Percentiles rank a stretch among this genome's conserved stretches.
Evolutionary conservation across 1,284 basidiomycete genomes (phyloP).

Genomic region (Microbotryum scabiosae): DNA sequence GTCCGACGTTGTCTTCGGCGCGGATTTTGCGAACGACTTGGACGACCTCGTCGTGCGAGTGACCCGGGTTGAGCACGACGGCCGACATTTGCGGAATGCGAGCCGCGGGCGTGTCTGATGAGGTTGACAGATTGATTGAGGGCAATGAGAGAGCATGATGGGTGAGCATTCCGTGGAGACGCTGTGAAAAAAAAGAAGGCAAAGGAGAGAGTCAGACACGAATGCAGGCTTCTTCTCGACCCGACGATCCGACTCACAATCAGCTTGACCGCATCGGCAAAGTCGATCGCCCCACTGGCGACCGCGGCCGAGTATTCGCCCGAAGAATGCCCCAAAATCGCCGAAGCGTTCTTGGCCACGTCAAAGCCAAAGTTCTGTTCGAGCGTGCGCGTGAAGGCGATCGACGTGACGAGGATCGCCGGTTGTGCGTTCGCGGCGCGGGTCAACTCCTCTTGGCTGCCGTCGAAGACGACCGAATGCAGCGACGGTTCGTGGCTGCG

Average conservation of each 20-base stretch:
- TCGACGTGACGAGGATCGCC: slow-evolving; percentile 36
- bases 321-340: slow-evolving; percentile 35
- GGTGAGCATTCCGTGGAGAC: slow-evolving; percentile 36
- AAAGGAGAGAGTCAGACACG: background rate
- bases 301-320: slow-evolving; percentile 38
- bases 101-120: slow-evolving; percentile 21
- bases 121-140: slow-evolving; percentile 26
- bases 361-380: slow-evolving; percentile 27
- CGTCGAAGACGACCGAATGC: slow-evolving; percentile 26
- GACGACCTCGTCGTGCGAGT: slow-evolving; percentile 31
- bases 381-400: slow-evolving; percentile 34
- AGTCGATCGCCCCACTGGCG: slow-evolving; percentile 33
- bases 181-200: background rate
- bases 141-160: slow-evolving; percentile 29
- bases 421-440: slow-evolving; percentile 36
- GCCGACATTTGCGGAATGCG: slow-evolving; percentile 36
- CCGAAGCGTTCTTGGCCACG: slow-evolving; percentile 19
- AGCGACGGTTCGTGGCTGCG: slow-evolving; percentile 20
- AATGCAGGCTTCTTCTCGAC: background rate
- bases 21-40: slow-evolving; percentile 29
- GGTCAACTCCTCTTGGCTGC: slow-evolving; percentile 34
- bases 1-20: slow-evolving; percentile 1
- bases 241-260: slow-evolving; percentile 11
- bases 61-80: slow-evolving; percentile 33
- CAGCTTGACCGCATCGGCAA: slow-evolving; percentile 34